Base-by-base conservation (phyloP, 768 basidiomycete species). In the Boletus barrowsii region DNA sequence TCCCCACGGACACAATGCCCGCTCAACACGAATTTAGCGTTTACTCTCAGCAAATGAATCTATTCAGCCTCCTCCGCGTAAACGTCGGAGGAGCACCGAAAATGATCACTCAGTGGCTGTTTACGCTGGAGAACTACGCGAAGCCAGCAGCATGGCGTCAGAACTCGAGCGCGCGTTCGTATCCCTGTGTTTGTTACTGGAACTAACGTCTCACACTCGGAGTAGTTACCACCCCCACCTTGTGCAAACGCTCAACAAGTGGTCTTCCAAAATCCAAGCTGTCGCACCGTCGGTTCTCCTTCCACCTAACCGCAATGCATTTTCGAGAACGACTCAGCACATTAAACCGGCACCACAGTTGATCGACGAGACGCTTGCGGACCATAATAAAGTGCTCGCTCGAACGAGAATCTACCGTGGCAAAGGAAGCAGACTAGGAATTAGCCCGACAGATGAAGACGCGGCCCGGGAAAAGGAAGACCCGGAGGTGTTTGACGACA, bases 221-320 rank as follows among this genome's bases (percentile, higher is more conserved):
- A 6, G 11, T 54, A 77, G 79, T 48, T 79, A 88, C 46, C 93
- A 94, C 66, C 80, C 86, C 3, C 77, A 87, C 56, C 77, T 88
- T 13, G 68, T 93, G 41, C 83, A 85, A 55, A 94, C 90, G 2
- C 79, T 99, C 24, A 76, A 80, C 37, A 98, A 98, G 71, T 99
- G 97, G 97, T 97, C 93, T 10, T 79, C 87, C 24, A 99, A 98
- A 75, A 89, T 98, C 37, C 90, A 94, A 64, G 90, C 95, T 1
- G 94, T 97, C 6, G 83, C 93, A 3, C 87, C 93, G 11, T 84
- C 87, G 8, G 85, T 79, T 40, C 81, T 90, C 13, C 76, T 86
- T 6, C 84, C 87, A 41, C 82, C 80, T 13, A 87, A 83, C 59
- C 81, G 82, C n/a, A 84, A 83, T 53, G 74, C 87, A 7, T 92